A percentile compares a stretch with the other conserved stretches of the same genome.
Conservation (phyloP, 345 rosid genomes). For the Chamaenerion angustifolium region DNA sequence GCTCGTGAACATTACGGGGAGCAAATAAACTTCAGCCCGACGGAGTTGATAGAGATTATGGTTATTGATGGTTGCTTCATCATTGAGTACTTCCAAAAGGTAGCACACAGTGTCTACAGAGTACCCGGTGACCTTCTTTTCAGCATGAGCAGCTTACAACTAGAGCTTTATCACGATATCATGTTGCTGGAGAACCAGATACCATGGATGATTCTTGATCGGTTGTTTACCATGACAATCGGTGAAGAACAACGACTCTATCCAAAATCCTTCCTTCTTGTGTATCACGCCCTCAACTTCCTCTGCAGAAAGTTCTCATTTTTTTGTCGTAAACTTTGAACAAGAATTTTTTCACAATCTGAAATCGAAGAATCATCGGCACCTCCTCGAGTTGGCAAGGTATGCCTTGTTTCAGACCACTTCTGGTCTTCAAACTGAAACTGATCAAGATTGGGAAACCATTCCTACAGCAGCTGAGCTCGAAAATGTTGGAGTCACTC, state of each 20-base stretch:
- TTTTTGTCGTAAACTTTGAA: neutral
- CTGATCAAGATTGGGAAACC: neutral
- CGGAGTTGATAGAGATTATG: conserved; percentile 2
- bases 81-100: conserved; percentile 8
- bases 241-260: neutral
- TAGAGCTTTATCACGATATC: conserved; percentile 11
- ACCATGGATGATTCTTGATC: conserved; percentile 1
- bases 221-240: neutral
- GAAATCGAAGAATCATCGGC: conserved; percentile 1
- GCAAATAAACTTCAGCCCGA: neutral
- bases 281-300: conserved; percentile 4
- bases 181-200: conserved; percentile 14
- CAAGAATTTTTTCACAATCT: neutral
- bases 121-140: conserved; percentile 10
- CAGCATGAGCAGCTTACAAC: conserved; percentile 10
- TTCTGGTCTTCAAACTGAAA: too few species aligned
- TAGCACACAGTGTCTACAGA: neutral
- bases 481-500: neutral
- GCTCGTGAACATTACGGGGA: conserved; percentile 12
- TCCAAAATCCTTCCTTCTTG: neutral
- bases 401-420: conserved; percentile 5
- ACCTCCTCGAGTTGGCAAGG: conserved; percentile 12
- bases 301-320: neutral
- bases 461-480: conserved; percentile 3
- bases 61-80: conserved; percentile 15